Conservation (phyloP, 495 filamentous ascomycete species). For the Talaromyces adpressus region DNA sequence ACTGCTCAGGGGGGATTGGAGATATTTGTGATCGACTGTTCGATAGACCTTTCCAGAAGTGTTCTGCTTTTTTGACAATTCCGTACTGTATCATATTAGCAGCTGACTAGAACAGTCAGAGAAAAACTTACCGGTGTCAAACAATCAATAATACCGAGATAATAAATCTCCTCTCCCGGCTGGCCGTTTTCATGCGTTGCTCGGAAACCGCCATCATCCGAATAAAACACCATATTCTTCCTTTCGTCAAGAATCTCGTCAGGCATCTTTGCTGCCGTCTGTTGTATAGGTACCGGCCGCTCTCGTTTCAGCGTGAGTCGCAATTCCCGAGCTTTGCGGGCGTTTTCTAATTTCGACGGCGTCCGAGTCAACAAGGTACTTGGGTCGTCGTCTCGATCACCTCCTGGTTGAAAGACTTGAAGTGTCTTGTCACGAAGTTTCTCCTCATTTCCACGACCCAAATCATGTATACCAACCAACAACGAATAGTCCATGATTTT, state of each 20-base stretch:
- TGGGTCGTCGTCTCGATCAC: conserved; percentile 49
- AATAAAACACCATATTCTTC: conserved; percentile 72
- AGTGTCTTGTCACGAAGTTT: conserved; percentile 92
- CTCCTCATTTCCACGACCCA: conserved; percentile 85
- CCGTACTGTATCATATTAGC: conserved; percentile 61
- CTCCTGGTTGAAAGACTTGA: conserved; percentile 90
- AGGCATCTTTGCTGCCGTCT: conserved; percentile 78
- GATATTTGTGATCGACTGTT: conserved; percentile 79
- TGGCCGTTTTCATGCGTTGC: conserved; percentile 87
- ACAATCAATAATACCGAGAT: conserved; percentile 96
- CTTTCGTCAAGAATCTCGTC: conserved; percentile 70
- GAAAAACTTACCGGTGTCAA: conserved; percentile 68
- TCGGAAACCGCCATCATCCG: conserved; percentile 86
- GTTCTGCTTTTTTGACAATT: conserved; percentile 78
- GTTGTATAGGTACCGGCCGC: conserved; percentile 83
- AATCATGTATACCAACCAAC: conserved; percentile 88
- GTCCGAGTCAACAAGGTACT: conserved; percentile 72
- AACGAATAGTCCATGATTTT: conserved; percentile 99
- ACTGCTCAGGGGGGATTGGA: conserved; percentile 82
- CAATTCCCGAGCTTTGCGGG: conserved; percentile 84
- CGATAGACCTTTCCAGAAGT: conserved; percentile 89
- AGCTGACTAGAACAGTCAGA: not conserved
- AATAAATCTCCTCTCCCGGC: conserved; percentile 89
- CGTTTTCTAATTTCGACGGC: conserved; percentile 88
- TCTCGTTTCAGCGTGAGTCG: conserved; percentile 88